Evolutionary conservation across 2,329 filamentous ascomycete genomes (phyloP).

Genomic region (Colletotrichum destructivum): DNA sequence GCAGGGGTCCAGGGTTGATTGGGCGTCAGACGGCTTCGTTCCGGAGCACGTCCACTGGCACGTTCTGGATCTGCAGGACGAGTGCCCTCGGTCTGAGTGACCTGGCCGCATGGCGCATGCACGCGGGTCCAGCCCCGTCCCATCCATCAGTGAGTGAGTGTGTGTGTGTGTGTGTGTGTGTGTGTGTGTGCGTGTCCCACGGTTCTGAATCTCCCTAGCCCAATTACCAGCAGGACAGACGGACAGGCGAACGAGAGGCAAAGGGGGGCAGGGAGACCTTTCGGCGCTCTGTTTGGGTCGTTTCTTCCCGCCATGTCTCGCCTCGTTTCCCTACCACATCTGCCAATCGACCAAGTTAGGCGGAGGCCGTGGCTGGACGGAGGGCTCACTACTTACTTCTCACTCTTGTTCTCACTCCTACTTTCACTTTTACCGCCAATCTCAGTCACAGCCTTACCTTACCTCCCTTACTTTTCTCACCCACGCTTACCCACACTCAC

Average conservation of each 20-base stretch:
- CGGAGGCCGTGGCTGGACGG: not conserved
- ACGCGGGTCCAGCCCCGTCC: constrained; percentile 15
- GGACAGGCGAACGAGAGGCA: not conserved
- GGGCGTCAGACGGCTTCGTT: constrained; percentile 27
- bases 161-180: too few species aligned
- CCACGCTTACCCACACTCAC: not conserved
- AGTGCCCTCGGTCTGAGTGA: constrained; percentile 32
- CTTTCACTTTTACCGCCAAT: not conserved
- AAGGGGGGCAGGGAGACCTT: constrained; percentile 18
- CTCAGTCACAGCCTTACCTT: not conserved
- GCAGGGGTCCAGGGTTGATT: constrained; percentile 29
- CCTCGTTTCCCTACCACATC: not conserved
- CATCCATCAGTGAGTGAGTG: not conserved
- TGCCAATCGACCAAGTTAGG: not conserved
- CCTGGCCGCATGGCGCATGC: constrained; percentile 28
- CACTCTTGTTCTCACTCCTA: too few species aligned
- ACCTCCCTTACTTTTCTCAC: not conserved
- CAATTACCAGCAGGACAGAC: not conserved
- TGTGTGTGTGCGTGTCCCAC: not conserved
- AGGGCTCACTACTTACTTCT: too few species aligned
- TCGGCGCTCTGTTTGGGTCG: constrained; percentile 1
- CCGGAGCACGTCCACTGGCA: constrained; percentile 34
- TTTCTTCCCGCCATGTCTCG: constrained; percentile 14
- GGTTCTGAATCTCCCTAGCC: not conserved
- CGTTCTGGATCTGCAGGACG: constrained; percentile 31